Base-by-base conservation (phyloP, 169 alveolate genomes). In the Eimeria sp. region DNA sequence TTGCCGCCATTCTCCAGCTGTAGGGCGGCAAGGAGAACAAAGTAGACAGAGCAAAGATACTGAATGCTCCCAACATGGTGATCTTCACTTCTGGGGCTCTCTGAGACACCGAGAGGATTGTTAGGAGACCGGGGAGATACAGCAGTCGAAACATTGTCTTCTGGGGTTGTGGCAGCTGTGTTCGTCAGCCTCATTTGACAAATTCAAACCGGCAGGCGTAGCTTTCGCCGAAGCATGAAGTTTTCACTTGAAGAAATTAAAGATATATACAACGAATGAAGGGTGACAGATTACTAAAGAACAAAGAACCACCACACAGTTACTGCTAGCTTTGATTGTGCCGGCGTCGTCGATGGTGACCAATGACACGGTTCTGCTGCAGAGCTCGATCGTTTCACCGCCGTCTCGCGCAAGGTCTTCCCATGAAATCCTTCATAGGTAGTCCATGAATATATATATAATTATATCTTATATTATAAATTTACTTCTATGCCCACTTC, bases 131-230 rank as follows among this genome's bases (percentile, higher is more conserved):
- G 9, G 49, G 90, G 90, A 51, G 90, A 57, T 57, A 9, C 90
- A 9, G 49, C 70, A 82, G 90, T 82, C 58, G 90, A 45, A 82
- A 16, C 90, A 82, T 82, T 82, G 90, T 82, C 90, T 51, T 45
- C 90, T 4, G 90, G 72, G 51, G 70, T 51, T 16, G 65, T 27
- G 65, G 70, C 90, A 18, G 90, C 90, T 14, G 70, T 82, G 43
- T 82, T 82, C 25, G 73, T 51, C 73, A 51, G 75, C 90, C n/a
- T 82, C 90, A 82, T 82, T 82, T 45, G 89, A 30, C 63, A 47
- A 25, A 47, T 76, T 13, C 58, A 10, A 22, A 43, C 40, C 13
- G 20, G 87, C 65, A 25, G 25, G 43, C 4, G 34, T 4, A 47
- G 40, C 61, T 18, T n/a, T 47, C 20, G 58, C 9, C 86, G 61